Base-by-base conservation (phyloP, 208 protist genomes). In the Leishmania arabica region DNA sequence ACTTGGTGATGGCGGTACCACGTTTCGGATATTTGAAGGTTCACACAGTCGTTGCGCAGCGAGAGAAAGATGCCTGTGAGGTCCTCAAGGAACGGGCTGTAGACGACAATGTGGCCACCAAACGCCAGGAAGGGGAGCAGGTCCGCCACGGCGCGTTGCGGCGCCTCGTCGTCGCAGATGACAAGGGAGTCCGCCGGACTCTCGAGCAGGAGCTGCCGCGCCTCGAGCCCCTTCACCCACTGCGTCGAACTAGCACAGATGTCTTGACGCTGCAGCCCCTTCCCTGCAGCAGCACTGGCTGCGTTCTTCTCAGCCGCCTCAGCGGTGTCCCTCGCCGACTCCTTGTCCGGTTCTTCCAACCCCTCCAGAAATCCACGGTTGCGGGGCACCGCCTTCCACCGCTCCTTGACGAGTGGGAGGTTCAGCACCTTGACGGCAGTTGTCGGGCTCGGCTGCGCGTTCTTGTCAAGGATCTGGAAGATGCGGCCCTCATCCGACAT, bases 1-100 rank as follows among this genome's bases (percentile, higher is more conserved):
- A 99, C 91, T 85, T 99, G 98, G 73, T 99, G 93, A 81, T 98
- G 91, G 24, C 98, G 90, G 85, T 95, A 98, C 95, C 95, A 99
- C 66, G 95, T 98, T 81, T 99, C 97, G 3, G 86, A 93, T 62
- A 99, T 91, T 68, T 90, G 88, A 49, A 98, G 86, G 80, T 98
- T 97, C 3, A 96, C 88, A 78, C 91, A 95, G 37, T 95, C 84
- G 37, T 76, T 82, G 27, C 93, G 90, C 53, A 99, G 82, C 72
- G 76, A 80, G 34, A 75, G 42, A 72, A 96, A 97, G 34, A 96
- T 82, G 0, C 54, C 74, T 0, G 89, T 92, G 40, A 98, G 82
- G 58, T 97, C 92, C 69, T 96, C 91, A 15, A 97, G 86, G 70
- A 93, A 98, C 1, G 91, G 90, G 80, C 94, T 97, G 88, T 96